Conservation (phyloP, 129 eudicot genomes). For the Arctium minus region DNA sequence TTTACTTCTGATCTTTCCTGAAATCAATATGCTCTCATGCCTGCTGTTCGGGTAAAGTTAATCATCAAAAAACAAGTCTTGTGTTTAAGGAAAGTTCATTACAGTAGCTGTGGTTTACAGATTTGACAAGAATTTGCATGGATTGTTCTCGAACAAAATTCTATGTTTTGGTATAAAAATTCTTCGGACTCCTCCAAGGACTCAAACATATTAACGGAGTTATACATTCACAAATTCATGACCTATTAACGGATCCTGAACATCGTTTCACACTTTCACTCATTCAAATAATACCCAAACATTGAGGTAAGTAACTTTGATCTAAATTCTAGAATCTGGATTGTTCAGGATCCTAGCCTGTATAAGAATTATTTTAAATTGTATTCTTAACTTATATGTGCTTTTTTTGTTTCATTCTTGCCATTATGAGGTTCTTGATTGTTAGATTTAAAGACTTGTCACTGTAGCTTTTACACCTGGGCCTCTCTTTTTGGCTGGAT, state of each 20-base stretch:
- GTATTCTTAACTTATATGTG: background rate
- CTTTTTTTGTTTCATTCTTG: background rate
- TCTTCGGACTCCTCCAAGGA: background rate
- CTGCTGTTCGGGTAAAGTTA: too few relatives aligned
- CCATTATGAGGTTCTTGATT: background rate
- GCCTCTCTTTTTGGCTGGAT: background rate
- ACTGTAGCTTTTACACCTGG: background rate
- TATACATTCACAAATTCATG: background rate
- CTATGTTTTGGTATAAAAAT: background rate
- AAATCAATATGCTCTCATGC: background rate
- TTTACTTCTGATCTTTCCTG: background rate
- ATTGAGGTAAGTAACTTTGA: background rate
- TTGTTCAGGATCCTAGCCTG: background rate
- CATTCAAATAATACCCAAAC: background rate
- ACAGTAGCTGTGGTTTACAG: background rate
- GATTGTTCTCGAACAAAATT: background rate
- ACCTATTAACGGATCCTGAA: background rate
- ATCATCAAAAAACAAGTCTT: too few relatives aligned
- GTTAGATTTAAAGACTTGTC: background rate
- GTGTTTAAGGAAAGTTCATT: background rate
- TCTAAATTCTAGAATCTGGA: background rate
- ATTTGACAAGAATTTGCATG: background rate
- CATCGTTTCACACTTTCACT: background rate
- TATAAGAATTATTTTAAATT: background rate
- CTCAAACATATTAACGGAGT: background rate